A percentile compares a stretch with the other conserved stretches of the same genome.
These are phyloP conservation scores for Gentiana dahurica DNA, from an alignment of 257 asterid genomes.

Conservation along the genomic window DNA sequence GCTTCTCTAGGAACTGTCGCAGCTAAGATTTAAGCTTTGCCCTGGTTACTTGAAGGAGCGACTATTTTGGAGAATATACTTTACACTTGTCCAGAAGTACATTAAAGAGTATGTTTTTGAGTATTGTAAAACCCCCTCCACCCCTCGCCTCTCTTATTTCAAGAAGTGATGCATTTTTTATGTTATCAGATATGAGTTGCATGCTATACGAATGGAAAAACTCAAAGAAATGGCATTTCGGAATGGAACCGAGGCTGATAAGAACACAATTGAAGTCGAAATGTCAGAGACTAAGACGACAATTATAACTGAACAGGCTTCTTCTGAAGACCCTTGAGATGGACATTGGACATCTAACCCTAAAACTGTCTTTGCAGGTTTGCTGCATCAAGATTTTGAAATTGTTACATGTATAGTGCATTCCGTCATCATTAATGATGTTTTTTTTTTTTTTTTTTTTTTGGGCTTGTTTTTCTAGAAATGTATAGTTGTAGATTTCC, in stretches of 20 bases:
- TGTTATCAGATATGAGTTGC: conserved; percentile 63
- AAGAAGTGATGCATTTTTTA: conserved; percentile 3
- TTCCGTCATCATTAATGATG: no score
- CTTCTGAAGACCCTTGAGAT: conserved; percentile 22
- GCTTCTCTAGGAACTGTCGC: conserved; percentile 67
- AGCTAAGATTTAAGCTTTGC: conserved; percentile 67
- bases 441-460: not conserved
- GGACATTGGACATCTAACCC: conserved; percentile 12
- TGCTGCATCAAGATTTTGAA: not conserved
- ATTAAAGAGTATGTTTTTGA: conserved; percentile 61
- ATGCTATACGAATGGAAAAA: conserved; percentile 53
- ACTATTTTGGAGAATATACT: conserved; percentile 85
- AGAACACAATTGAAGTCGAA: conserved; percentile 60
- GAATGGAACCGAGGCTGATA: conserved; percentile 27
- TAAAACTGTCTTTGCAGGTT: conserved; percentile 22
- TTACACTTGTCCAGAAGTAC: conserved; percentile 53
- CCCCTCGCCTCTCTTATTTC: conserved; percentile 4
- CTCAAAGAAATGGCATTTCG: conserved; percentile 39
- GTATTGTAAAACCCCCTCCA: not conserved
- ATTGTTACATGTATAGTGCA: no score
- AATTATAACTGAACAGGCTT: conserved; percentile 19
- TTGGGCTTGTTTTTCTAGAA: not conserved
- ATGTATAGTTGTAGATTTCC: no score
- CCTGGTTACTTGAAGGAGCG: conserved; percentile 77
- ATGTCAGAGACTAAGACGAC: conserved; percentile 68